Base-by-base conservation (phyloP, 2,329 filamentous ascomycete genomes). In the Aspergillus pseudonomiae region DNA sequence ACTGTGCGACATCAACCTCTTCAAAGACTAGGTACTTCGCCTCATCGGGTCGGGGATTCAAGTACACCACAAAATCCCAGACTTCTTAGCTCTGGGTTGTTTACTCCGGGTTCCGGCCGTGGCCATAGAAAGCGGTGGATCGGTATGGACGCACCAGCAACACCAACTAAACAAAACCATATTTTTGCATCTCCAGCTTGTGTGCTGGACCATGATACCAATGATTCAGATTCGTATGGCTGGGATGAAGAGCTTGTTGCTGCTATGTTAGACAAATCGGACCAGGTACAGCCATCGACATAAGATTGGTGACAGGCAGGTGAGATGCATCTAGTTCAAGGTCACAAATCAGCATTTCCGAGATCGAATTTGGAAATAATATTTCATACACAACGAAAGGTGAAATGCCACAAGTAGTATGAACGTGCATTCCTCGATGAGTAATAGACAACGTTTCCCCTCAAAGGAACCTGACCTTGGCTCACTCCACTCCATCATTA, bases 331-430 rank as follows among this genome's bases (percentile, higher is more conserved):
- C 21, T 5, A 14, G 6, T 10, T 46, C 10, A 14, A 14, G n/a
- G n/a, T 21, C 5, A 24, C 4, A 24, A 24, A 24, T 24, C 24
- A 9, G 4, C 2, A 24, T 46, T 4, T 1, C 7, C 0, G 7
- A n/a, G 6, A 3, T 19, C 7, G 1, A 5, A 2, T 41, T 39
- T n/a, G 0, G 39, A 41, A 16, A n/a, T n/a, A n/a, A 1, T 9
- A 2, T 19, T 6, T n/a, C 19, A 41, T 41, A 0, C 1, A 2
- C 39, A 41, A 10, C 2, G 1, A 41, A n/a, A 3, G n/a, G 39
- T 41, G 6, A 41, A 3, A 41, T 0, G 3, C 3, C 7, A 0
- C 14, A 4, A 0, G 19, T 41, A n/a, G 6, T 16, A 41, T 19
- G 16, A n/a, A 41, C 3, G 39, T 19, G 19, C 16, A 19, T 9